A percentile compares a stretch with the other conserved stretches of the same genome.
These are phyloP conservation scores for Fraxinus ornus DNA, from an alignment of 305 asterid species.

Conservation along the genomic window DNA sequence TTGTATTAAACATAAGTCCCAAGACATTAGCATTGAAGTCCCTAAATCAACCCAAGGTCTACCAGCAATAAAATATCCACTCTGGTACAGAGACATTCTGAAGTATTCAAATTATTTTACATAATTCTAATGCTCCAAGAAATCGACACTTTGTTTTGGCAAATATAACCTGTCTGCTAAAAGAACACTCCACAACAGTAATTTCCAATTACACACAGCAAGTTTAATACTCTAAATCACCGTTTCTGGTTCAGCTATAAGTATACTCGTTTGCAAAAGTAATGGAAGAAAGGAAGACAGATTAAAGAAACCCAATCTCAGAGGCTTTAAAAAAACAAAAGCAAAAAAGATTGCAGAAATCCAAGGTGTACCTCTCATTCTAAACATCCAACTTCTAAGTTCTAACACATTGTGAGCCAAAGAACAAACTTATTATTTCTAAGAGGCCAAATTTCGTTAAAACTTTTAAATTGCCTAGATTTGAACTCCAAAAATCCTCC, in stretches of 20 bases:
- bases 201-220: neutral
- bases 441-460: neutral
- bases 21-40: neutral
- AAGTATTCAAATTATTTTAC: neutral
- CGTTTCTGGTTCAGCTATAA: neutral
- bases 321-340: neutral
- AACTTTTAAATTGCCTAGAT: neutral
- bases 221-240: neutral
- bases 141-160: neutral
- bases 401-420: neutral
- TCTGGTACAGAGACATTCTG: neutral
- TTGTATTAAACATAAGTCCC: neutral
- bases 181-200: neutral
- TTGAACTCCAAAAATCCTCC: neutral
- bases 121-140: neutral
- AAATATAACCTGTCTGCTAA: neutral
- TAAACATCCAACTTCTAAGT: neutral
- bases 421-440: neutral
- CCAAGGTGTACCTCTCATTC: neutral
- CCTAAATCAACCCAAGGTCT: neutral
- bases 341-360: neutral
- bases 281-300: neutral
- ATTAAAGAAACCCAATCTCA: neutral
- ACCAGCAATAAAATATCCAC: neutral
- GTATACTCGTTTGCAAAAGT: neutral